Evolutionary conservation across 1,284 basidiomycete species (phyloP).

Genomic region (Ganoderma sinense): DNA sequence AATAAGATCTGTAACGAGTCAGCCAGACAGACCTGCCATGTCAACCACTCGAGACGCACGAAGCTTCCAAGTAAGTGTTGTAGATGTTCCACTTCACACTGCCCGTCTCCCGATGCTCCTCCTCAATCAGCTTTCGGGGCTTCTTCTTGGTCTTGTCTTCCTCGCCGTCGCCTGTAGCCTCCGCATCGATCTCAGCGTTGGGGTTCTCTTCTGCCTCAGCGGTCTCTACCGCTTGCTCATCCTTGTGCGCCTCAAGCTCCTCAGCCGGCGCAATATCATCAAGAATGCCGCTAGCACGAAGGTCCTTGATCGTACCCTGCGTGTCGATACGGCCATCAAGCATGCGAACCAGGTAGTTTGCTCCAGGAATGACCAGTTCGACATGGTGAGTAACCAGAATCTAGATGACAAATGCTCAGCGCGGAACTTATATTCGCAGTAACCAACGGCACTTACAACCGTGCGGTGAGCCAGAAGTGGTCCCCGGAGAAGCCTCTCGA

Average conservation of each 20-base stretch:
- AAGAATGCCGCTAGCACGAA: constrained; percentile 62
- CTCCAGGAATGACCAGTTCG: constrained; percentile 74
- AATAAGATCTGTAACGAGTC: constrained; percentile 58
- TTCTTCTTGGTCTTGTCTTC: constrained; percentile 50
- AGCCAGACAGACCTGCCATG: background rate
- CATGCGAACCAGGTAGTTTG: constrained; percentile 76
- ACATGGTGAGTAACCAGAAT: constrained; percentile 80
- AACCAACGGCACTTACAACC: constrained; percentile 53
- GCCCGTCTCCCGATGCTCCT: constrained; percentile 77
- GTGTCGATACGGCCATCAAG: constrained; percentile 77
- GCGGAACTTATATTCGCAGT: background rate
- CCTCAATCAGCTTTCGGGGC: constrained; percentile 70
- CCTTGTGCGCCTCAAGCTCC: constrained; percentile 41
- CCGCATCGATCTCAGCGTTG: constrained; percentile 38
- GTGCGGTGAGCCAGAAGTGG: constrained; percentile 72
- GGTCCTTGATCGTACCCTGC: constrained; percentile 68
- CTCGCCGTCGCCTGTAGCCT: constrained; percentile 37
- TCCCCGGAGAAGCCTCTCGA: constrained; percentile 68
- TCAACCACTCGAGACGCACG: constrained; percentile 43
- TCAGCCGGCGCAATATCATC: constrained; percentile 63
- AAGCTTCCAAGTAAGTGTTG: constrained; percentile 78
- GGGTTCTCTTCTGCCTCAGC: constrained; percentile 44
- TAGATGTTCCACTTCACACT: constrained; percentile 85
- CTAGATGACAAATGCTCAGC: constrained; percentile 38
- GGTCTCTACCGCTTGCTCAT: constrained; percentile 44